Evolutionary conservation across 768 basidiomycete species (phyloP).

Genomic region (Calocybe cyanea): DNA sequence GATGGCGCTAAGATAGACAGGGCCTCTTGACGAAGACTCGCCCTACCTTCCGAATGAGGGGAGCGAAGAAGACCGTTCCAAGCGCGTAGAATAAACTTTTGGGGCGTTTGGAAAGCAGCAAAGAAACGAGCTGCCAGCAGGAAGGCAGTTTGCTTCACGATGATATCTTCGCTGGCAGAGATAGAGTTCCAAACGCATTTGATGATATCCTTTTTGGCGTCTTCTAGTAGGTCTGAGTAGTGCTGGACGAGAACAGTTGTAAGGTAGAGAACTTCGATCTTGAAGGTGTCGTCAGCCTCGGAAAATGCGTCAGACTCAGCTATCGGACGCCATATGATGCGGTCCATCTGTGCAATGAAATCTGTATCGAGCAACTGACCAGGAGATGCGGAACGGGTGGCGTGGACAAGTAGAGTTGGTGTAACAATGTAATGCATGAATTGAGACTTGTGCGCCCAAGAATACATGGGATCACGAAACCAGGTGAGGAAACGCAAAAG

Average conservation of each 20-base stretch:
- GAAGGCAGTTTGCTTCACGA: slow-evolving; percentile 91
- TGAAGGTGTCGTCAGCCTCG: slow-evolving; percentile 77
- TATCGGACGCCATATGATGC: slow-evolving; percentile 79
- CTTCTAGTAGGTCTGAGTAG: slow-evolving; percentile 74
- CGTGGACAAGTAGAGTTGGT: slow-evolving; percentile 79
- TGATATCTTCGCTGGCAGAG: slow-evolving; percentile 70
- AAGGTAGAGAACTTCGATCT: slow-evolving; percentile 87
- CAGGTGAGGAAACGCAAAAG: slow-evolving; percentile 82
- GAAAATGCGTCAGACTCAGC: slow-evolving; percentile 48
- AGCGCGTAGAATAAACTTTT: slow-evolving; percentile 86
- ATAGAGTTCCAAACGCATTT: slow-evolving; percentile 91
- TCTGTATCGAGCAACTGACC: slow-evolving; percentile 67
- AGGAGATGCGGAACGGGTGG: slow-evolving; percentile 47
- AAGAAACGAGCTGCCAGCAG: slow-evolving; percentile 91
- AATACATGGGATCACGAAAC: slow-evolving; percentile 63
- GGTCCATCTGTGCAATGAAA: slow-evolving; percentile 67
- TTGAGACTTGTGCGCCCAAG: slow-evolving; percentile 74
- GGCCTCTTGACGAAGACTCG: slow-evolving; percentile 76
- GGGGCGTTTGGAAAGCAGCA: slow-evolving; percentile 80
- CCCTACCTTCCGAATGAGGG: slow-evolving; percentile 67
- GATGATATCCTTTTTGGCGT: slow-evolving; percentile 88
- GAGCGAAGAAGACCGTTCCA: slow-evolving; percentile 88
- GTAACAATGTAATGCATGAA: slow-evolving; percentile 83
- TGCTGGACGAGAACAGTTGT: slow-evolving; percentile 86
- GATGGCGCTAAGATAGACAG: slow-evolving; percentile 83